Evolutionary conservation across 1,139 yeast species (phyloP).

Genomic region (Candida sp.): DNA sequence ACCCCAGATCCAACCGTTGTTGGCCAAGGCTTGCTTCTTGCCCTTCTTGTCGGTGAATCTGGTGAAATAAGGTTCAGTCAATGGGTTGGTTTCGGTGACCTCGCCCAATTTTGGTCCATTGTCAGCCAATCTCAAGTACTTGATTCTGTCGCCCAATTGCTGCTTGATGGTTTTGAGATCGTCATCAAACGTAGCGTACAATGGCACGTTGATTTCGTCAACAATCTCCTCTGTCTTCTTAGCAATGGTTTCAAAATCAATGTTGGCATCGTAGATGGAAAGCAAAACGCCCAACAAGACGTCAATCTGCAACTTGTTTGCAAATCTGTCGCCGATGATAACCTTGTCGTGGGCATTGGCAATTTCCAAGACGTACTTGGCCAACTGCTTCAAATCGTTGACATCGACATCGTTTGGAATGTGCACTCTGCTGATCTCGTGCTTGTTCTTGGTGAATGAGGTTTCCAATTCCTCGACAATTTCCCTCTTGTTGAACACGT

Average conservation of each 20-base stretch:
- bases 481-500: constrained; percentile 62
- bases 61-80: constrained; percentile 90
- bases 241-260: constrained; percentile 34
- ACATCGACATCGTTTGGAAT: constrained; percentile 36
- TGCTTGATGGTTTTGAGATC: constrained; percentile 67
- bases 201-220: constrained; percentile 76
- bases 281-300: constrained; percentile 52
- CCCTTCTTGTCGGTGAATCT: constrained; percentile 62
- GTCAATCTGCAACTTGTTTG: constrained; percentile 55
- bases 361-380: constrained; percentile 51
- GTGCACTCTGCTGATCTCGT: constrained; percentile 25
- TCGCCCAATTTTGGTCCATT: constrained; percentile 82
- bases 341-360: constrained; percentile 31
- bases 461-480: constrained; percentile 37
- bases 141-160: constrained; percentile 77
- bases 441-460: constrained; percentile 38
- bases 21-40: constrained; percentile 75
- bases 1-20: constrained; percentile 99
- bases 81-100: constrained; percentile 58
- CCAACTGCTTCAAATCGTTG: constrained; percentile 43
- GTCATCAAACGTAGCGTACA: constrained; percentile 77
- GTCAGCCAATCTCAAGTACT: constrained; percentile 74
- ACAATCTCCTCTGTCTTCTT: constrained; percentile 56
- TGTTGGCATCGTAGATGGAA: constrained; percentile 31
- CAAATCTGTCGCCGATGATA: constrained; percentile 43